These are phyloP conservation scores for Scedosporium boydii DNA, from an alignment of 2,329 filamentous ascomycete genomes.

Conservation along the genomic window DNA sequence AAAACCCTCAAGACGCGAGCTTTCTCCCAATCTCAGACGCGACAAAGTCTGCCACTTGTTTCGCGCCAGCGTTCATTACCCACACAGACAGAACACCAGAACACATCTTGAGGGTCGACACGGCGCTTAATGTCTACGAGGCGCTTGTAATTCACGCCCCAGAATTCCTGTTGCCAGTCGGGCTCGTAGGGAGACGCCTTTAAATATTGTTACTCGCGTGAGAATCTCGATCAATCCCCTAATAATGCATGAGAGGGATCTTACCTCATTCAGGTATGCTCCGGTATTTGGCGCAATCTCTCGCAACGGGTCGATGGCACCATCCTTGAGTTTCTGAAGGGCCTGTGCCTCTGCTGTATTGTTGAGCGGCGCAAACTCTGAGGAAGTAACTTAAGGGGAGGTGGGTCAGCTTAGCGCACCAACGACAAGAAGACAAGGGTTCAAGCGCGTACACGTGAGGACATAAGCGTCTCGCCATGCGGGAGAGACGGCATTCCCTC, in stretches of 20 bases:
- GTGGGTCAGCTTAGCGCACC: neutral
- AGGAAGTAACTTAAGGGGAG: neutral
- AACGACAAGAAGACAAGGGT: too few relatives aligned
- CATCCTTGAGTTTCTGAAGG: too few relatives aligned
- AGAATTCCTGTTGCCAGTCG: slow-evolving; percentile 29
- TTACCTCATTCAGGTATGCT: neutral
- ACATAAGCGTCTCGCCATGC: slow-evolving; percentile 12
- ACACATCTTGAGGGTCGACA: slow-evolving; percentile 36
- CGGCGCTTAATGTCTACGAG: slow-evolving; percentile 33
- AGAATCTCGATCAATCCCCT: too few relatives aligned
- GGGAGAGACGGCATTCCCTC: slow-evolving; percentile 13
- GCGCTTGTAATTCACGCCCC: slow-evolving; percentile 34
- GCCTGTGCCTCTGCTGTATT: neutral
- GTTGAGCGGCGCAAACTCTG: neutral
- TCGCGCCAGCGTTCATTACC: slow-evolving; percentile 31
- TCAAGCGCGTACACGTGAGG: neutral
- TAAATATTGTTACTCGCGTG: neutral
- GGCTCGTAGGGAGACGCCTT: slow-evolving; percentile 27
- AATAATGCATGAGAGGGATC: neutral
- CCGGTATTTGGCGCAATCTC: neutral
- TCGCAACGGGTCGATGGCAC: neutral
- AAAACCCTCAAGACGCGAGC: neutral
- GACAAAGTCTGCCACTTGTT: neutral
- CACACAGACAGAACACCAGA: slow-evolving; percentile 39
- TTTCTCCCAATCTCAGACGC: neutral